Evolutionary conservation across 78 protist species (phyloP), one percentile per base, ranked within the genome.

Genomic region (Dictyostelium capitatum): DNA sequence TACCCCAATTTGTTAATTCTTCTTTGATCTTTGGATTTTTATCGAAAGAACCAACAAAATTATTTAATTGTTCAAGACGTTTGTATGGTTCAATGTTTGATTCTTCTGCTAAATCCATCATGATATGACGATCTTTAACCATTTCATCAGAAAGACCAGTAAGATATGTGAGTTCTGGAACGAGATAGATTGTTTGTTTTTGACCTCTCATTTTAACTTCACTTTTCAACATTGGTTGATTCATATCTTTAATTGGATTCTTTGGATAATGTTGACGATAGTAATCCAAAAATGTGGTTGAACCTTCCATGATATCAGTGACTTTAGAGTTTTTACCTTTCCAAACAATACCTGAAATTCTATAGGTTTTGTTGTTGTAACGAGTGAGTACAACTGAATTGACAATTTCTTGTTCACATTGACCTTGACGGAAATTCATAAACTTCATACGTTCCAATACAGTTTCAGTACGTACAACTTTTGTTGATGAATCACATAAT

Each of bases 121-220:
- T 83, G 6, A 37, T 56, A 43, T 56, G 50, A 23, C n/a, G 25
- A 73, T 83, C 54, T 20, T 51, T 25, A 23, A 37, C 54, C 30
- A 81, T 46, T 57, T 73, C 79, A n/a, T 73, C 79, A 73, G 25
- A 17, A 12, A 73, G 20, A 73, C 91, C 91, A 17, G 91, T 83
- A 4, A 83, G 2, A 17, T 30, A 73, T 6, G 62, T 32, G 9
- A 83, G 23, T 56, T 83, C 91, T 20, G 91, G 91, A 3, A 83
- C 7, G 19, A 83, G 25, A 46, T 83, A 73, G 9, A 73, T 53
- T 25, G 30, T 70, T 83, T 83, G 74, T 30, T 73, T 73, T 11
- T 19, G 17, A 43, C 91, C 91, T n/a, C 59, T 69, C 54, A 43
- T 73, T 43, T 83, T 83, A 17, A 83, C 64, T 43, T 73, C 81